Conservation (phyloP, 345 rosid species). For the Triadica sebifera region DNA sequence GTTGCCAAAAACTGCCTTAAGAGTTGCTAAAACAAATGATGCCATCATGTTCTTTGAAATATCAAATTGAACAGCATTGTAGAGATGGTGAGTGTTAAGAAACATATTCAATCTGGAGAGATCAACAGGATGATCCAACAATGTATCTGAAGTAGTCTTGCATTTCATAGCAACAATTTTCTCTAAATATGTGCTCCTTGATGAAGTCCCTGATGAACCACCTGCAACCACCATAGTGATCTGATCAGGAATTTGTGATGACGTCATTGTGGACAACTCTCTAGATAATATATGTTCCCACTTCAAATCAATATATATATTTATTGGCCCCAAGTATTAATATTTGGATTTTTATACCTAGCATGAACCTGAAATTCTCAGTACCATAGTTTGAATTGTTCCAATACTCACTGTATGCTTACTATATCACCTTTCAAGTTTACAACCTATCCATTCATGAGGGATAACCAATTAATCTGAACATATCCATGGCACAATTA, state of each 20-base stretch:
- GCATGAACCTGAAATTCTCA: not conserved
- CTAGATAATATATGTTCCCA: not conserved
- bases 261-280: too few relatives aligned
- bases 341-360: not conserved
- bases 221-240: not conserved
- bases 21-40: not conserved
- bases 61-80: not conserved
- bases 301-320: not conserved
- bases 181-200: not conserved
- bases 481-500: not conserved
- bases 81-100: not conserved
- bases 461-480: not conserved
- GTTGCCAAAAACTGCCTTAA: not conserved
- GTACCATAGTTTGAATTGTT: too few relatives aligned
- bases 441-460: not conserved
- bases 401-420: too few relatives aligned
- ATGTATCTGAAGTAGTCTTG: too few relatives aligned
- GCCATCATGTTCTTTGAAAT: not conserved
- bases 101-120: not conserved
- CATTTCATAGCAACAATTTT: too few relatives aligned
- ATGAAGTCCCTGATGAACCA: not conserved
- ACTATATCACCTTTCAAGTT: not conserved
- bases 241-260: not conserved
- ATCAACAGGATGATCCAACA: not conserved
- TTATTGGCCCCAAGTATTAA: not conserved